These are phyloP conservation scores for Penicillium ochrochloron DNA, from an alignment of 495 filamentous ascomycete genomes.

Conservation along the genomic window DNA sequence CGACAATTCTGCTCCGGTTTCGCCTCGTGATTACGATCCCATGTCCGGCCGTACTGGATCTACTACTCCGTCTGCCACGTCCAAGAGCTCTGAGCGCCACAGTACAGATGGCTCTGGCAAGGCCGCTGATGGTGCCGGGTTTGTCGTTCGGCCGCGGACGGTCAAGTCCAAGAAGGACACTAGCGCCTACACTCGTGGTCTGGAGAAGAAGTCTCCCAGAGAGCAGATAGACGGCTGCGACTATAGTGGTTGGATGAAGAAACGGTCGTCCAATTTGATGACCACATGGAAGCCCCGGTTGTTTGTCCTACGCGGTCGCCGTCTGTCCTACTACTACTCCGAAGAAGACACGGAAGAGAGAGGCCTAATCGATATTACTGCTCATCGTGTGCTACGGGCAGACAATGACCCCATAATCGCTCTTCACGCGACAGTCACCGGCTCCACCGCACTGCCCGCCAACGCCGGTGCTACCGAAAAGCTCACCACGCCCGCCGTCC, in stretches of 20 bases:
- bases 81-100: slow-evolving; percentile 78
- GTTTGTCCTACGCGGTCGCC: slow-evolving; percentile 88
- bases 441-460: slow-evolving; percentile 76
- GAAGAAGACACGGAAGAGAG: slow-evolving; percentile 90
- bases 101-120: slow-evolving; percentile 66
- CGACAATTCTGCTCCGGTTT: slow-evolving; percentile 50
- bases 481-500: slow-evolving; percentile 18
- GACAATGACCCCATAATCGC: slow-evolving; percentile 88
- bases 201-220: slow-evolving; percentile 78
- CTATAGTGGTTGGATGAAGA: slow-evolving; percentile 99
- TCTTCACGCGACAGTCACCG: slow-evolving; percentile 89
- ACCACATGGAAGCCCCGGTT: slow-evolving; percentile 95
- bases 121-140: slow-evolving; percentile 58
- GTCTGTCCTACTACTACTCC: slow-evolving; percentile 95
- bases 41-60: slow-evolving; percentile 78
- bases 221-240: slow-evolving; percentile 88
- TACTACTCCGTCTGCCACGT: slow-evolving; percentile 81
- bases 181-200: slow-evolving; percentile 86
- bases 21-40: slow-evolving; percentile 70
- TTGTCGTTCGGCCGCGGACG: slow-evolving; percentile 47
- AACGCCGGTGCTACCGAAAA: slow-evolving; percentile 59
- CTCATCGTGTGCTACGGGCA: slow-evolving; percentile 93
- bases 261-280: slow-evolving; percentile 93
- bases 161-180: slow-evolving; percentile 89
- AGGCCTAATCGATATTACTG: slow-evolving; percentile 95